phyloP scores from a whole-genome alignment of 768 basidiomycete genomes.

The Pleurotus citrinopileatus region DNA sequence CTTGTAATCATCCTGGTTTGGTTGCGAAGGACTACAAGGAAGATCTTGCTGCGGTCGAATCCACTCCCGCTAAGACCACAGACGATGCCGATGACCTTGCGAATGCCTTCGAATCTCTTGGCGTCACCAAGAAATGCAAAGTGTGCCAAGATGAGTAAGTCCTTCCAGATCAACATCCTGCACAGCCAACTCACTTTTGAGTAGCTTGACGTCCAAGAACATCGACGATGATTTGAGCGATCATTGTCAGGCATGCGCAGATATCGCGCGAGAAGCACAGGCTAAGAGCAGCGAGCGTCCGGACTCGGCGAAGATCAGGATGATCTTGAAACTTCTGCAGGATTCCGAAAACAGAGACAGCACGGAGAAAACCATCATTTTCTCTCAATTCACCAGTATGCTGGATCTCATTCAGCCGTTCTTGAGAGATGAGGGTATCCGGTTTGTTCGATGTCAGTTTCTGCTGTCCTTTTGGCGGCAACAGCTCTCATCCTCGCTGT shows the following conservation, averaged over 20 bases:
- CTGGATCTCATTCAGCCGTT: slow-evolving; percentile 87
- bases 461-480: neutral
- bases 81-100: slow-evolving; percentile 74
- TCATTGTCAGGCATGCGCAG: slow-evolving; percentile 60
- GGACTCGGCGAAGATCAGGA: slow-evolving; percentile 83
- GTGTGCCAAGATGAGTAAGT: slow-evolving; percentile 73
- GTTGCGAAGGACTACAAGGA: slow-evolving; percentile 72
- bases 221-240: slow-evolving; percentile 33
- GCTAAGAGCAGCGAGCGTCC: slow-evolving; percentile 45
- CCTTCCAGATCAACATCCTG: neutral
- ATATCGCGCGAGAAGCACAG: slow-evolving; percentile 46
- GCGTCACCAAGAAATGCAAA: slow-evolving; percentile 70
- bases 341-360: slow-evolving; percentile 56
- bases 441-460: slow-evolving; percentile 82
- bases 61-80: slow-evolving; percentile 52
- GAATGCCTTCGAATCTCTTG: slow-evolving; percentile 67
- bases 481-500: neutral
- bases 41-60: slow-evolving; percentile 77
- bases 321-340: slow-evolving; percentile 69
- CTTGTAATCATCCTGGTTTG: slow-evolving; percentile 87
- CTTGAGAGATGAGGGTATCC: slow-evolving; percentile 61
- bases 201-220: slow-evolving; percentile 5
- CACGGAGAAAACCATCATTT: slow-evolving; percentile 92
- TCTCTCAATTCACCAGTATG: slow-evolving; percentile 90
- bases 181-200: neutral